Evolutionary conservation across 2,329 filamentous ascomycete genomes (phyloP), one percentile per base, ranked within the genome.

Genomic region (Tolypocladium guangdongense): DNA sequence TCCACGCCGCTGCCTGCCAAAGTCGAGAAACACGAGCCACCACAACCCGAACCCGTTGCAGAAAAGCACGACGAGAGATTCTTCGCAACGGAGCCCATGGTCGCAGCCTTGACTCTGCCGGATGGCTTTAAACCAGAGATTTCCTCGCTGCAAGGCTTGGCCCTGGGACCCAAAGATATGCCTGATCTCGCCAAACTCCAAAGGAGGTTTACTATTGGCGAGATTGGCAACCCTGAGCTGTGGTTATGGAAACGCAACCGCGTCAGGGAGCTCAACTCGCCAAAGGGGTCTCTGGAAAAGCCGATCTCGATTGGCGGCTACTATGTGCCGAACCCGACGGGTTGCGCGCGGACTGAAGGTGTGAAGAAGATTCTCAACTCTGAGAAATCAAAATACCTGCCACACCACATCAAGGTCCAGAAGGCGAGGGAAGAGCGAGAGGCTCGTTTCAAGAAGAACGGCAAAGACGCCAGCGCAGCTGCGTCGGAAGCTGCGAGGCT

Each of bases 321-420:
- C 63, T 97, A 96, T 64, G 88, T 96, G 41, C 83, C 88, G 0
- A 99, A 96, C 60, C 57, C 78, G 0, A 90, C 90, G 11, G 93
- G 93, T 36, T 88, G 84, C 61, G 93, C 93, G 54, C 83, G 93
- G 54, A 96, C 93, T 0, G 91, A 99, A 72, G 91, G 90, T 32
- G 84, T 90, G 63, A 92, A 95, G 75, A 95, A 92, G 75, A 97
- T 99, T 54, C 80, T 95, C 57, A 95, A 99, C 68, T 89, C 90
- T 0, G 93, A 99, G 68, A 99, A 99, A 74, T 96, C 91, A 32
- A 96, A 96, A 66, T 99, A 99, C 66, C 79, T 99, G 8, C 93
- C 93, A 41, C 93, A 99, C 75, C 91, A 95, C 59, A 93, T 99
- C 72, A 95, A 95, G 65, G 90, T 99, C 22, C 88, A 93, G 68